Base-by-base conservation (phyloP, 2,329 filamentous ascomycete genomes). In the Aspergillus sp. region DNA sequence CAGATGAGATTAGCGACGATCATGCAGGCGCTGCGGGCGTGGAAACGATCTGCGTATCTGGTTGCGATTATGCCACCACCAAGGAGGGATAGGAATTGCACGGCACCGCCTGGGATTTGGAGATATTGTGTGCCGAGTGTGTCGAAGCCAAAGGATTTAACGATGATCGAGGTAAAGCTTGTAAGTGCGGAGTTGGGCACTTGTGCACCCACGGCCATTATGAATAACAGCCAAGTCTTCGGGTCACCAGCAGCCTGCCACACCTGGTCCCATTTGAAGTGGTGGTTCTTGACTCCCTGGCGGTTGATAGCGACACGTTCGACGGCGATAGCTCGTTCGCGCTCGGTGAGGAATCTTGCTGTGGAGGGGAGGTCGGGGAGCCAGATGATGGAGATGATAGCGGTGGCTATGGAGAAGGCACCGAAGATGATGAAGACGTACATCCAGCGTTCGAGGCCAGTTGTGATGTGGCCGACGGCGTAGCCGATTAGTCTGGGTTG, bases 181-280 rank as follows among this genome's bases (percentile, higher is more conserved):
- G 79, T 81, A 35, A 81, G 58, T 0, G 78, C 79, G 0, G 76
- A 73, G 47, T 82, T 82, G 0, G 78, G 78, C 1, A 82, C 68
- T 52, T 81, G 77, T 0, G 78, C 77, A 0, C 74, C 77, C 13
- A 73, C 66, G 1, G 76, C 74, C 61, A 77, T 71, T 23, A 80
- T 52, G 49, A 81, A 80, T 4, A 83, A 57, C 13, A 82, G 68
- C 78, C 79, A 83, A 0, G 78, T 80, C 63, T 83, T 82, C 0
- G 78, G 71, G 53, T 83, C 80, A 3, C 60, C 43, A 1, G 74
- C 55, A 0, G 74, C 74, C 59, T 80, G 74, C 50, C 66, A 65
- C 3, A 73, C 68, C 57, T 76, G 74, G 38, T 73, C 67, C 60
- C 55, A 63, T 48, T 74, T 72, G 60, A 75, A 75, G 22, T 76